Percentiles rank a stretch among this genome's conserved stretches.
Evolutionary conservation across 2,329 filamentous ascomycete genomes (phyloP).

Genomic region (Monosporascus sp.): DNA sequence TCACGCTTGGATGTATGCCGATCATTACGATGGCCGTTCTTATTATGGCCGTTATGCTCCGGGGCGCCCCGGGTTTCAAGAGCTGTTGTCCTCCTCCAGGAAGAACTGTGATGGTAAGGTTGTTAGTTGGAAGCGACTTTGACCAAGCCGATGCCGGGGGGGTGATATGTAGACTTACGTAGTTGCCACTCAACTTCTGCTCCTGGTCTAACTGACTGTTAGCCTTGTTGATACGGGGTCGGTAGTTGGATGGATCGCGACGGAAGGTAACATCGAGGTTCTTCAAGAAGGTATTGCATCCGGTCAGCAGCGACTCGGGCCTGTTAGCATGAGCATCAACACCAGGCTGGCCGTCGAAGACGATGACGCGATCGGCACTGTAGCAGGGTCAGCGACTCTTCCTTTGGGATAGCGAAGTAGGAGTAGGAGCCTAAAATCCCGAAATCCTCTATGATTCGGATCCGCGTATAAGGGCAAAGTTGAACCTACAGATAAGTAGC

Average conservation of each 20-base stretch:
- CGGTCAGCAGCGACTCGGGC: conserved; percentile 87
- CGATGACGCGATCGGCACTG: conserved; percentile 88
- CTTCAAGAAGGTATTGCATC: conserved; percentile 95
- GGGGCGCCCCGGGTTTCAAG: conserved; percentile 56
- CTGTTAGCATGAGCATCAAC: conserved; percentile 81
- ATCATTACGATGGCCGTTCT: conserved; percentile 20
- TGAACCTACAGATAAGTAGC: conserved; percentile 44
- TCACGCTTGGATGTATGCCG: conserved; percentile 28
- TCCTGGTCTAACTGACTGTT: conserved; percentile 96
- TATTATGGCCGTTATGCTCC: conserved; percentile 32
- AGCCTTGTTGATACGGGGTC: conserved; percentile 97
- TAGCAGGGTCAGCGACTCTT: conserved; percentile 25
- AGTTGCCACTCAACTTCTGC: conserved; percentile 91
- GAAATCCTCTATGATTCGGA: neutral
- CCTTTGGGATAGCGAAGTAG: neutral
- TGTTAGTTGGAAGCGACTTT: neutral
- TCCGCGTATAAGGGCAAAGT: neutral
- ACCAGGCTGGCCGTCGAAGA: conserved; percentile 93
- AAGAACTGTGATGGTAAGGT: conserved; percentile 62
- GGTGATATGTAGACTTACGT: conserved; percentile 52
- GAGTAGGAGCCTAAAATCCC: too few relatives aligned
- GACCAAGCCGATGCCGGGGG: conserved; percentile 1
- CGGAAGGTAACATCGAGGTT: conserved; percentile 98
- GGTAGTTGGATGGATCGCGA: conserved; percentile 91
- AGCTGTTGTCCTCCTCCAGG: conserved; percentile 68